Evolutionary conservation across 1,284 basidiomycete genomes (phyloP), one percentile per base, ranked within the genome.

Genomic region (Nidula niveotomentosa): DNA sequence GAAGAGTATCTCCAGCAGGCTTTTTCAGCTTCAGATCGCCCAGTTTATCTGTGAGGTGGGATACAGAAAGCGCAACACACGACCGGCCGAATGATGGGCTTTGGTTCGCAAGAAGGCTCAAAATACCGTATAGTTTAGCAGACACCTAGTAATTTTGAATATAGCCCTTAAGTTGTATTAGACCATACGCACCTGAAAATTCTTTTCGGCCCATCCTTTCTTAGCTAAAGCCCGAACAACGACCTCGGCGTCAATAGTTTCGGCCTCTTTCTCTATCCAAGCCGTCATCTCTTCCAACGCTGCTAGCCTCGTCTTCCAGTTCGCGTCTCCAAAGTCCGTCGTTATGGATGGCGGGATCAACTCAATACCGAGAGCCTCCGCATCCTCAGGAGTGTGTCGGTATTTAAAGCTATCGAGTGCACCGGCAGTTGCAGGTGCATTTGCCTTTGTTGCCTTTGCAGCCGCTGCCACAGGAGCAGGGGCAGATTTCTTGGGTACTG

Each of bases 1-100:
- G 66, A 13, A 99, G 76, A 0, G 93, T 83, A 51, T 99, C 97
- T 36, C 94, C 92, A n/a, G 96, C 93, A 1, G 96, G 90, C 67
- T 96, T 98, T 79, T 98, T 99, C 59, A 99, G 76, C 72, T 99
- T 99, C 76, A 93, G 77, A 66, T 99, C 97, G 33, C 97, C 97
- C 48, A 99, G 78, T 74, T 99, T 99, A 71, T 99, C 97, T 44
- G 87, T 88, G 44, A 98, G 74, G 66, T 94, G 92, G n/a, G 87
- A 84, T 6, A 95, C 83, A 48, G 85, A 87, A 17, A 99, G 75
- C 1, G 94, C 94, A 1, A 88, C 85, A 49, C 93, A 94, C 1
- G 94, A 88, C 61, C 91, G 84, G 36, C 91, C 90, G 69, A 99
- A 99, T 0, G 86, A 84, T 1, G 93, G 85, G 59, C 87, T 93